phyloP scores from a whole-genome alignment of 2,329 filamentous ascomycete species.

The Dothidotthia symphoricarpi region DNA sequence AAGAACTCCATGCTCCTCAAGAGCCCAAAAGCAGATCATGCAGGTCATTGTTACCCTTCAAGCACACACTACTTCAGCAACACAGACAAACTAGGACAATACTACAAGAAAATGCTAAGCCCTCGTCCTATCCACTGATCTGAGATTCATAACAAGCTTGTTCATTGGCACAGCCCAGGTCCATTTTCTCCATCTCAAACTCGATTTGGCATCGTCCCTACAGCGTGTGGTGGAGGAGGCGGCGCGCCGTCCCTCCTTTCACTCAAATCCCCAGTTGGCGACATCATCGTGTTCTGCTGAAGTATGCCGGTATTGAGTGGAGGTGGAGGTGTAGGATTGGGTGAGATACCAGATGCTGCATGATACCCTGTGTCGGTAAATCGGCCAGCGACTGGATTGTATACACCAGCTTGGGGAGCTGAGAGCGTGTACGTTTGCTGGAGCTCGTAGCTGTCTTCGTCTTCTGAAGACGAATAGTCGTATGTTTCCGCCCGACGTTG shows the following conservation, averaged over 20 bases:
- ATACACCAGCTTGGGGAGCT: slow-evolving; percentile 20
- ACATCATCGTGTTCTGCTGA: slow-evolving; percentile 9
- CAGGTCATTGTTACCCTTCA: no score
- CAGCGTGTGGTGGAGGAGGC: slow-evolving; percentile 30
- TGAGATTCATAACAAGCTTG: no score
- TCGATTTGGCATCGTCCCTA: slow-evolving; percentile 30
- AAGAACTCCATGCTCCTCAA: no score
- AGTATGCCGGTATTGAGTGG: slow-evolving; percentile 13
- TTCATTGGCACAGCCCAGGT: neutral
- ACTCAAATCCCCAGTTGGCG: slow-evolving; percentile 30
- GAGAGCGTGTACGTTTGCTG: slow-evolving; percentile 29
- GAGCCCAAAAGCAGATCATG: no score
- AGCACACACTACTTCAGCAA: no score
- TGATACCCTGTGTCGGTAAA: slow-evolving; percentile 40
- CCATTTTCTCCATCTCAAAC: slow-evolving; percentile 12
- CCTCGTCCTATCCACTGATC: no score
- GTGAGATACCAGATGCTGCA: slow-evolving; percentile 28
- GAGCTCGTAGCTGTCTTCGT: slow-evolving; percentile 40
- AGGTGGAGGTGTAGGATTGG: slow-evolving; percentile 36
- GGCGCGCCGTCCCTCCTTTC: slow-evolving; percentile 27
- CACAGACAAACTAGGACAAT: no score
- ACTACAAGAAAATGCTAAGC: no score
- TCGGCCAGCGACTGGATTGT: slow-evolving; percentile 35
- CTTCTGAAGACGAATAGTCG: slow-evolving; percentile 42
- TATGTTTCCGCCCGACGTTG: slow-evolving; percentile 36